phyloP scores from a whole-genome alignment of 2,329 filamentous ascomycete species.

The Alternaria infectoria region DNA sequence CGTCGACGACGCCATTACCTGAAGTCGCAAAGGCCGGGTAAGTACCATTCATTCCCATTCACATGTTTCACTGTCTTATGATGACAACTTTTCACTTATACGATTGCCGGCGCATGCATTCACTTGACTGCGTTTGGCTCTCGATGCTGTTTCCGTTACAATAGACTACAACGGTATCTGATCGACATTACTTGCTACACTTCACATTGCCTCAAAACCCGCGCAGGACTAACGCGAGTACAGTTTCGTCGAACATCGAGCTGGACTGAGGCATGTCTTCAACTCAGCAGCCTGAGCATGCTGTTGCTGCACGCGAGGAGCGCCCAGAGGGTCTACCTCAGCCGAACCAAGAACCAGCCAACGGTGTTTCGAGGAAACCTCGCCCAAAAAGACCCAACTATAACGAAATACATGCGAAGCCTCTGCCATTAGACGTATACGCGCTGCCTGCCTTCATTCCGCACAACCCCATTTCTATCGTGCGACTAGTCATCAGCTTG shows the following conservation, averaged over 20 bases:
- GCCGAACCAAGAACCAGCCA: slow-evolving; percentile 19
- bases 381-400: slow-evolving; percentile 60
- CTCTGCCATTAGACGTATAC: slow-evolving; percentile 79
- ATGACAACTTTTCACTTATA: slow-evolving; percentile 39
- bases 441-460: slow-evolving; percentile 89
- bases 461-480: slow-evolving; percentile 86
- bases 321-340: slow-evolving; percentile 10
- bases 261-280: slow-evolving; percentile 20
- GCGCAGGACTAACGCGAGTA: slow-evolving; percentile 11
- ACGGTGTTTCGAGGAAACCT: slow-evolving; percentile 30
- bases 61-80: slow-evolving; percentile 11
- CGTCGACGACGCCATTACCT: slow-evolving; percentile 16
- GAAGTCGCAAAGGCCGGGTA: slow-evolving; percentile 16
- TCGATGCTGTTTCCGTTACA: slow-evolving; percentile 43
- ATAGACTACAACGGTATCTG: slow-evolving; percentile 52
- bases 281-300: slow-evolving; percentile 12
- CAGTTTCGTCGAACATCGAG: slow-evolving; percentile 18
- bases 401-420: slow-evolving; percentile 78
- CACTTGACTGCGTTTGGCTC: slow-evolving; percentile 37
- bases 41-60: not conserved
- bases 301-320: slow-evolving; percentile 9
- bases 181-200: slow-evolving; percentile 16
- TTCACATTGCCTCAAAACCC: not conserved
- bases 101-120: slow-evolving; percentile 34
- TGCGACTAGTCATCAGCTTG: slow-evolving; percentile 81